Evolutionary conservation across 2,329 filamentous ascomycete species (phyloP).

Genomic region (Fusarium mangiferae): DNA sequence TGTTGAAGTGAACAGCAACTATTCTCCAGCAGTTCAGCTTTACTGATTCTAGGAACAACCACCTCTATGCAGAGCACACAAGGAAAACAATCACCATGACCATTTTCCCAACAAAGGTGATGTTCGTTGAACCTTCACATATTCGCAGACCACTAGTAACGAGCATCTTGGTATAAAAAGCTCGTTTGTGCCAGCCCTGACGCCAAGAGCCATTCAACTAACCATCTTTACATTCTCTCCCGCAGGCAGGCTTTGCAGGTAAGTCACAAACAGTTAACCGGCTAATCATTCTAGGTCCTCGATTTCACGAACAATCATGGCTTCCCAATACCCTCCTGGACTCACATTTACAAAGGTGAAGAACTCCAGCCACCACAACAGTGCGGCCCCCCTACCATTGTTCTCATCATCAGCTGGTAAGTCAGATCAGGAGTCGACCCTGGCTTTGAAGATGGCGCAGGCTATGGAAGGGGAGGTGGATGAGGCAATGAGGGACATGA

Average conservation of each 20-base stretch:
- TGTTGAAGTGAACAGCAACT: background rate
- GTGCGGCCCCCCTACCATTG: background rate
- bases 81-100: background rate
- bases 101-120: background rate
- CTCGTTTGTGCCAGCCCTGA: background rate
- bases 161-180: slow-evolving; percentile 1
- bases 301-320: slow-evolving; percentile 6
- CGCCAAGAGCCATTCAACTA: background rate
- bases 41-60: background rate
- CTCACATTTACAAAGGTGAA: background rate
- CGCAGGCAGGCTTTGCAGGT: slow-evolving; percentile 6
- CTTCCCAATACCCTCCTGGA: background rate
- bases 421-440: background rate
- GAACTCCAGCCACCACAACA: background rate
- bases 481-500: slow-evolving; percentile 1
- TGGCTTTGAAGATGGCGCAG: background rate
- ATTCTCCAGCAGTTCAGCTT: background rate
- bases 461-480: slow-evolving; percentile 16
- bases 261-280: background rate
- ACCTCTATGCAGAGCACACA: background rate
- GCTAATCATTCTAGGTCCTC: background rate
- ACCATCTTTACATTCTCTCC: background rate
- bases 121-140: background rate
- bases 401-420: background rate
- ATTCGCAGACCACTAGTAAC: background rate